Evolutionary conservation across 164 flowering plant genomes (phyloP), one percentile per base, ranked within the genome.

Genomic region (Kalanchoe fedtschenkoi): DNA sequence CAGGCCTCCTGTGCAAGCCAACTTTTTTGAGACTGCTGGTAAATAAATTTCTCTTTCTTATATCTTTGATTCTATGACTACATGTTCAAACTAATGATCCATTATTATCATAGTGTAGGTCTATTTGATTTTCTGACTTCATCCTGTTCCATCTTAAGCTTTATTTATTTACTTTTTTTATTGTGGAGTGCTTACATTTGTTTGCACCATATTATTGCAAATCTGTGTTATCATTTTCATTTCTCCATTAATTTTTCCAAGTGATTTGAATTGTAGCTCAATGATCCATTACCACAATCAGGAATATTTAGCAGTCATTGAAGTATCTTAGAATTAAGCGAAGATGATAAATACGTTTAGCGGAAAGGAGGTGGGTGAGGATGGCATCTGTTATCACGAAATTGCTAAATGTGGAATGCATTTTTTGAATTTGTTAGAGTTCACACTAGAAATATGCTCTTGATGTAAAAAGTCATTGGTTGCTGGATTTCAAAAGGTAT

Each of bases 11-110:
- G 77, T 77, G 78, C 93, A 81, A 85, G 87, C 95, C 68, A 87
- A 81, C 62, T 95, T 95, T 80, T 95, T 95, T 76, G 99, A 91
- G 77, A 71, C 85, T 75, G 93, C 99, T 68, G 95, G 99, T 93
- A 65, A 78, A 89, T 66, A 62, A 22, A 55, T 39, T 22, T 29
- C 21, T 35, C 63, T 30, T 58, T 8, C n/a, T 1, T 16, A 13
- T 3, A 6, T 24, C 4, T 32, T 24, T 17, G 26, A 6, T 6
- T 51, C 26, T 51, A 3, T 51, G 17, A n/a, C n/a, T 13, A 10
- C 56, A 39, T 39, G 43, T 9, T 51, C 15, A 11, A 44, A 22
- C 0, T 44, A 44, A 19, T 44, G 16, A 47, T 15, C 17, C 17
- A 21, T 24, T 21, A 6, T 10, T 5, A 24, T 30, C 26, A 24